phyloP scores from a whole-genome alignment of 345 rosid genomes.

The Trapa incisa region DNA sequence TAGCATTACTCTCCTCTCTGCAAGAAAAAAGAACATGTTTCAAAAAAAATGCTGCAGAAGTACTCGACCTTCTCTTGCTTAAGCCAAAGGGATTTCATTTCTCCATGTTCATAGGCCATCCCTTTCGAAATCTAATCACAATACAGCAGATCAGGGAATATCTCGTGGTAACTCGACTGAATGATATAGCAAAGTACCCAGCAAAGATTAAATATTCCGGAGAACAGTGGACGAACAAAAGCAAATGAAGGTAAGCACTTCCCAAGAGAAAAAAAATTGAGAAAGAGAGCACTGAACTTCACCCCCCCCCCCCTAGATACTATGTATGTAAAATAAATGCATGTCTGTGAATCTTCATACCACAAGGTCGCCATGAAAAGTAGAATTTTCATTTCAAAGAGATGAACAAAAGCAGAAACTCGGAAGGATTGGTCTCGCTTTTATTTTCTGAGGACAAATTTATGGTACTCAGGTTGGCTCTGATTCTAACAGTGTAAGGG shows the following conservation, averaged over 20 bases:
- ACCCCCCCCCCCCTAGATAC: neutral
- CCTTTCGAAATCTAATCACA: neutral
- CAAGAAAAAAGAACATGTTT: neutral
- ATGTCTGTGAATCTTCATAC: neutral
- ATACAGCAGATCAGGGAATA: slow-evolving; percentile 7
- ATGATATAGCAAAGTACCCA: neutral
- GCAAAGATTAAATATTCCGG: neutral
- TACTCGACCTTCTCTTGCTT: neutral
- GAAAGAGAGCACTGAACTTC: neutral
- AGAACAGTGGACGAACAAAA: neutral
- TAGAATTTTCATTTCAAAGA: neutral
- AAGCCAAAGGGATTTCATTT: neutral
- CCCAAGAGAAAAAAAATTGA: neutral
- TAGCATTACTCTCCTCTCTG: slow-evolving; percentile 49
- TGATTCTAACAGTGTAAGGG: slow-evolving; percentile 2
- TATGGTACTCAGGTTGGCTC: neutral
- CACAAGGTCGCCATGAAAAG: neutral
- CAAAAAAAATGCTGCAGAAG: neutral
- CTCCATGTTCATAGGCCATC: neutral
- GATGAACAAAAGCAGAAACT: neutral
- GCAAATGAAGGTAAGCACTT: neutral
- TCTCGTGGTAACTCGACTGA: neutral
- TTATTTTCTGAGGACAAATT: neutral
- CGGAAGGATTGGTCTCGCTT: neutral
- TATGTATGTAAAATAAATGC: neutral